Evolutionary conservation across 2,329 filamentous ascomycete species (phyloP), one percentile per base, ranked within the genome.

Genomic region (Claviceps citrina): DNA sequence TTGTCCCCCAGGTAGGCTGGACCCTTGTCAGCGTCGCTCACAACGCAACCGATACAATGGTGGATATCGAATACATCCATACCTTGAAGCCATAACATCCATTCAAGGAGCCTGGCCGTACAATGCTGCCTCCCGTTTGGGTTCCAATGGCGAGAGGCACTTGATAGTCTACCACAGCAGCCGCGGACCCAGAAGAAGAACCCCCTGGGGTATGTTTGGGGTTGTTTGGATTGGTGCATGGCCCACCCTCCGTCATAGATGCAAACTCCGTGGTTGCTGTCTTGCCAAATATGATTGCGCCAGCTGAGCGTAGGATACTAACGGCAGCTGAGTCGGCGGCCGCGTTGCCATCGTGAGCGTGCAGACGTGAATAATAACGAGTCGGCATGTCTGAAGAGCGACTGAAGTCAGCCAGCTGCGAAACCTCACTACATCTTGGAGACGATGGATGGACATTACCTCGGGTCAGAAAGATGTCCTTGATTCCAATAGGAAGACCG

Each of bases 221-320:
- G 52, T 83, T 76, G 47, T 84, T 83, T 0, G 78, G 74, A 51
- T 83, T 83, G 38, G 62, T 76, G 39, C 63, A 63, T 1, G 68
- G 63, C 0, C 75, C 73, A 0, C 75, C 75, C 12, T 61, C 54
- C 1, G 62, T 64, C 0, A 66, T 73, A 2, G 71, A 67, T 0
- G 76, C 73, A 47, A 81, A 80, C 49, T 81, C 75, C 0, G 78
- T 77, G 0, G 76, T 81, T 0, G 68, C 72, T 1, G 58, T 60
- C 40, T 61, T 60, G 27, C 61, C 62, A 12, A 78, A 57, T 8
- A 78, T 65, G 9, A 78, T 54, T 2, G 71, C 73, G 1, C 75
- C 73, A 2, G 68, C 66, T 7, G 64, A 53, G 2, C 73, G 64
- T 3, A 79, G 58, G 4, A 68, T 64, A 3, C 61, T 61, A 22